Evolutionary conservation across 495 filamentous ascomycete genomes (phyloP), one percentile per base, ranked within the genome.

Genomic region (Trichodelitschia bisporula): DNA sequence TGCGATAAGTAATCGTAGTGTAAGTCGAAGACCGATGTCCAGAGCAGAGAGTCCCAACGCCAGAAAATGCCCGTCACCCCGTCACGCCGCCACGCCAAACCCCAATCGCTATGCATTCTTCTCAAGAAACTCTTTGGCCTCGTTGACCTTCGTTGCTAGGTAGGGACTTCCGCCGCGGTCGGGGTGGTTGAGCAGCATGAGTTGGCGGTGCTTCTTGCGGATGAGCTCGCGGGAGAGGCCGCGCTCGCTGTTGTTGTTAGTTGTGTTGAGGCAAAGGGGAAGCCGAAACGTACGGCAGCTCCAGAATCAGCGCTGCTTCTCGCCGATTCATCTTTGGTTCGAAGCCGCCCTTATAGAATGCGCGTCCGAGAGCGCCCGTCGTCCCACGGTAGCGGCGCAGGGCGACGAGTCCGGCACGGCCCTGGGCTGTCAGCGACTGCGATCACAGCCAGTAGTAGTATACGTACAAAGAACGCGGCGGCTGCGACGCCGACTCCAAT

Each of bases 151-250:
- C 27, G 80, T 90, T 5, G 86, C 86, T 33, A 97, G 49, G 50
- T 93, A 99, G 18, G 86, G 86, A 48, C 82, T 92, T 13, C 86
- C 86, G 31, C 86, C 86, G 38, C 86, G 77, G 54, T 99, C 86
- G 18, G 86, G 86, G 54, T 99, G 86, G 56, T 99, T 99, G 37
- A 89, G 58, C 31, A 99, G 64, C 86, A 99, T 99, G 30, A 95
- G 69, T 36, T 76, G 78, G 19, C 86, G 69, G 57, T 99, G 86
- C 40, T 84, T 82, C 59, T 95, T 93, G 44, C 86, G 77, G 29
- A 99, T 61, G 40, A 84, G 82, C 24, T 91, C 79, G 55, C 89
- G 91, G 32, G 69, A 80, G 40, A 91, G 38, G 36, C 66, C 66
- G 28, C 78, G 64, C 50, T 95, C 86, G 31, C 84, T 93, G 36